Evolutionary conservation across 768 basidiomycete genomes (phyloP), one percentile per base, ranked within the genome.

Genomic region (Solioccasus polychromus): DNA sequence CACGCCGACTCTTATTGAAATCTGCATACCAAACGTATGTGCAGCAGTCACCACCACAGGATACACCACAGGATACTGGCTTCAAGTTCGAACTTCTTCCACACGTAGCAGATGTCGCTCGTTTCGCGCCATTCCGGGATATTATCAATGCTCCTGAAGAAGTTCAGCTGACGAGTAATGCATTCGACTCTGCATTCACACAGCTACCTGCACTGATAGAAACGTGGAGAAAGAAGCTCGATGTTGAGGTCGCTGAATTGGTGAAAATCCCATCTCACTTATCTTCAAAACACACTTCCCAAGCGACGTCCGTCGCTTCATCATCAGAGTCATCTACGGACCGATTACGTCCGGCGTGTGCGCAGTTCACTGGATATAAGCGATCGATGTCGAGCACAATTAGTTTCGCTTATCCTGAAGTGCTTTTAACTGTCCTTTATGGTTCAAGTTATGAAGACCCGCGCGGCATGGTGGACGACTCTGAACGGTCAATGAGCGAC

Each of bases 161-260:
- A 36, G 14, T 28, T 0, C 11, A 17, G 2, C 15, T 19, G 26
- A 12, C 15, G 10, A 15, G 7, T 12, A 19, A 8, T 8, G 5
- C 25, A 23, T 52, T 47, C 18, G 35, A 39, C 17, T 18, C 45
- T n/a, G 39, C 39, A 11, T 47, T 51, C 26, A 35, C 18, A 30
- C 44, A 47, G n/a, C 10, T 47, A 7, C 35, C 34, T 42, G 6
- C 4, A 5, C 22, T 41, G 2, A 35, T 42, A n/a, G 19, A 28
- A 10, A 17, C 17, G 15, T 48, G 50, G 50, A 41, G 31, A 10
- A n/a, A 46, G 20, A 12, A 18, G 19, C 12, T 46, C 10, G 38
- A 35, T 19, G 17, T n/a, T 11, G 25, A 39, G 17, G 26, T 37
- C 20, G 42, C 35, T 11, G 18, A 18, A 19, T 9, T 36, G 26